These are phyloP conservation scores for Casuarina glauca DNA, from an alignment of 306 rosid species.

Conservation along the genomic window DNA sequence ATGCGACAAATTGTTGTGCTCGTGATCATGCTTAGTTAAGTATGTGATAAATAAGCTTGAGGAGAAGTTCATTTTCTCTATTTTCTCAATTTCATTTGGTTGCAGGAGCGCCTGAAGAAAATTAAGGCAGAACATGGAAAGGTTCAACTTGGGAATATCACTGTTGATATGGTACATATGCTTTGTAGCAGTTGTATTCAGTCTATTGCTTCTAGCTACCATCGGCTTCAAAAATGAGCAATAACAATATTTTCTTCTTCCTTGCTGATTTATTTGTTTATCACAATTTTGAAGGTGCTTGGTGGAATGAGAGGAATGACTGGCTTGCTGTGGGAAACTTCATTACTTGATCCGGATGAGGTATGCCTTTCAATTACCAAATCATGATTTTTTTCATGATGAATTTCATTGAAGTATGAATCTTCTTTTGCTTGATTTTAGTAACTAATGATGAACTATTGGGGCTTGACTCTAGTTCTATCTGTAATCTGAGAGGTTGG, in stretches of 20 bases:
- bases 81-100: slow-evolving; percentile 15
- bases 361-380: slow-evolving; percentile 42
- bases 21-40: not conserved
- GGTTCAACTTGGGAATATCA: slow-evolving; percentile 81
- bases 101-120: slow-evolving; percentile 91
- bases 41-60: not conserved
- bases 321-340: slow-evolving; percentile 90
- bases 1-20: not conserved
- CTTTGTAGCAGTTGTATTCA: not conserved
- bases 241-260: slow-evolving; percentile 19
- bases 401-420: not conserved
- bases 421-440: not conserved
- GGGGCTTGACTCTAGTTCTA: slow-evolving; percentile 11
- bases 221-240: not conserved
- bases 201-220: not conserved
- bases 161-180: slow-evolving; percentile 82
- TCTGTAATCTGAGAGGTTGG: slow-evolving; percentile 29
- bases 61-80: slow-evolving; percentile 3
- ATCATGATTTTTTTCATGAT: slow-evolving; percentile 23
- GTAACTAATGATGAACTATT: slow-evolving; percentile 16
- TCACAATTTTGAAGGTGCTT: slow-evolving; percentile 58
- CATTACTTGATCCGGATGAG: slow-evolving; percentile 97
- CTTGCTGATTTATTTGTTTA: slow-evolving; percentile 19
- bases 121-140: slow-evolving; percentile 75
- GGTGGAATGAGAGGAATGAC: slow-evolving; percentile 99